Percentiles rank a stretch among this genome's conserved stretches.
These are phyloP conservation scores for Euphrasia confusa DNA, from an alignment of 257 asterid genomes.

Conservation along the genomic window DNA sequence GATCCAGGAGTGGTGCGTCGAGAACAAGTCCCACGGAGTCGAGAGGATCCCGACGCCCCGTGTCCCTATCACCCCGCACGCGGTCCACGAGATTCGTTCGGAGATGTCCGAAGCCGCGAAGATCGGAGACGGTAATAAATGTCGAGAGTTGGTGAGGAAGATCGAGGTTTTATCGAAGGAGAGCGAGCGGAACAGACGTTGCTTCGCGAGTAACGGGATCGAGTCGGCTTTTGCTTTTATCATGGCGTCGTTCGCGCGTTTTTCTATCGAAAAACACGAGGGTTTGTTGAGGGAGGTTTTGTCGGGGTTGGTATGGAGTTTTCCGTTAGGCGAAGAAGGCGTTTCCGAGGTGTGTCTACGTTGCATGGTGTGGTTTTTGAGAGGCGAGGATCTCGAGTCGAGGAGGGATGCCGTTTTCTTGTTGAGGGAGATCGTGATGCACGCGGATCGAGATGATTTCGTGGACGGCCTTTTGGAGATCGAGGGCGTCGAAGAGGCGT, in stretches of 20 bases:
- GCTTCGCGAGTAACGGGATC: conserved; percentile 47
- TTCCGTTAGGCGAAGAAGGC: conserved; percentile 42
- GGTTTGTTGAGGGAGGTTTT: conserved; percentile 39
- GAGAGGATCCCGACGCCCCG: conserved; percentile 85
- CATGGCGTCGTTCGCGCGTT: conserved; percentile 45
- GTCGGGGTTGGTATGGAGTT: conserved; percentile 51
- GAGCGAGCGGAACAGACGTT: conserved; percentile 58
- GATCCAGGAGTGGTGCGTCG: conserved; percentile 94
- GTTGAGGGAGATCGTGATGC: conserved; percentile 38
- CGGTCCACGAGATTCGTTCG: conserved; percentile 41
- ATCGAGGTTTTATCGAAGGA: conserved; percentile 50
- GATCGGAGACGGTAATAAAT: conserved; percentile 29
- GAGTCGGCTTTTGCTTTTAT: conserved; percentile 38
- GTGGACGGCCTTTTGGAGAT: conserved; percentile 29
- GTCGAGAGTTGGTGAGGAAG: conserved; percentile 39
- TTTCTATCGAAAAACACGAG: conserved; percentile 22
- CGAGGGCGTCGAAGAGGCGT: conserved; percentile 40
- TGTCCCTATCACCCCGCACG: conserved; percentile 44
- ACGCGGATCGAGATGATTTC: conserved; percentile 22
- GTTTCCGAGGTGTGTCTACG: conserved; percentile 38
- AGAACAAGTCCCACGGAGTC: conserved; percentile 56
- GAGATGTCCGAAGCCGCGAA: conserved; percentile 32
- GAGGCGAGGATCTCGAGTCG: conserved; percentile 46
- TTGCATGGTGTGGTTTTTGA: conserved; percentile 49
- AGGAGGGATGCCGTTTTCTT: conserved; percentile 45